Base-by-base conservation (phyloP, 2,329 filamentous ascomycete genomes). In the Aspergillus vadensis region DNA sequence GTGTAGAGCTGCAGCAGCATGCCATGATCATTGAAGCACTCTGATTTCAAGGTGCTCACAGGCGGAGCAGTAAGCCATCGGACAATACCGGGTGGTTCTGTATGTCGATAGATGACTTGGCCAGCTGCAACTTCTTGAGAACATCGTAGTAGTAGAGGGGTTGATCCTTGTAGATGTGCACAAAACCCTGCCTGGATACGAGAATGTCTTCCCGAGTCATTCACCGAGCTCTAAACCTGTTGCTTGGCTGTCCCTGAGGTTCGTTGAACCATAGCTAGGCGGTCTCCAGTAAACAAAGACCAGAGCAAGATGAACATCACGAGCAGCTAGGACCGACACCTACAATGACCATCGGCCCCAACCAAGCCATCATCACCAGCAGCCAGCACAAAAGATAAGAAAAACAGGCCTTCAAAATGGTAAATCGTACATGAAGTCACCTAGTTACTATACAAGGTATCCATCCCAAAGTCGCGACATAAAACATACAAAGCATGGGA, bases 401-500 rank as follows among this genome's bases (percentile, higher is more conserved):
- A 50, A 50, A 8, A 30, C 8, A 17, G 8, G 47, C 9, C 23
- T 6, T 50, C 12, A 52, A 49, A 59, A 44, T 39, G 58, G 30
- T 55, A 64, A 62, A 56, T 59, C 48, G 55, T 62, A 63, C 60
- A 72, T 69, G 63, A 72, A 70, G 67, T 69, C 57, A 36, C 59
- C 53, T 67, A 73, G 66, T 67, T 76, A 76, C 69, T 75, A 70
- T 76, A 76, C 72, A 76, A 74, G 72, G 71, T 66, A 69, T 72
- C 68, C 67, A 70, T 70, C 67, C 69, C 69, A 71, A 65, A 68
- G 68, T 72, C 69, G 68, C 71, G 67, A 65, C 67, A 67, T 58
- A 67, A 57, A 62, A 39, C 61, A 55, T 47, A 55, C 63, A 64
- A 67, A 69, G 64, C 65, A 70, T 63, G 65, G 66, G 67, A 69